These are phyloP conservation scores for Penicillium carneum DNA, from an alignment of 2,329 filamentous ascomycete genomes.

Conservation along the genomic window DNA sequence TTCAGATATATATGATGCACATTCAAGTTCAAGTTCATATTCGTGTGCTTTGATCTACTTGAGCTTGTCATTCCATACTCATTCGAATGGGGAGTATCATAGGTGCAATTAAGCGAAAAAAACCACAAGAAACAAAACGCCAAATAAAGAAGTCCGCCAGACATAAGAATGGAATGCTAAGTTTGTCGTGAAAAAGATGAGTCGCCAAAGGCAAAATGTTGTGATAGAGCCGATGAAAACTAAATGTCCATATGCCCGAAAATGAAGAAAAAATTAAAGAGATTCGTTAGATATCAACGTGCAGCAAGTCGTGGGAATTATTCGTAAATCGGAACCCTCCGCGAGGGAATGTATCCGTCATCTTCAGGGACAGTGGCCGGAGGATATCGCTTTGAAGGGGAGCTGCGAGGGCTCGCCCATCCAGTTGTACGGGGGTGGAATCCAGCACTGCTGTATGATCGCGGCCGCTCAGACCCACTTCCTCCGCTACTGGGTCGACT, in stretches of 20 bases:
- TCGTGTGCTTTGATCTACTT: background rate
- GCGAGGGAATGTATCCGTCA: slow-evolving; percentile 21
- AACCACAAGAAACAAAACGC: background rate
- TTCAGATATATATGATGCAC: background rate
- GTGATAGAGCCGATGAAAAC: background rate
- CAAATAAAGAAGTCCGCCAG: background rate
- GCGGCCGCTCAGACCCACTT: slow-evolving; percentile 35
- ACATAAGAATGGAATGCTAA: background rate
- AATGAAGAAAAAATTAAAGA: background rate
- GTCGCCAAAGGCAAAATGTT: background rate
- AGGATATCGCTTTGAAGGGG: slow-evolving; percentile 32
- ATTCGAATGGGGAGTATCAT: background rate
- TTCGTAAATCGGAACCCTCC: slow-evolving; percentile 32
- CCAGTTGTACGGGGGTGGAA: slow-evolving; percentile 22
- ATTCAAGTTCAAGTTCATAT: background rate
- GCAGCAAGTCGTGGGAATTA: slow-evolving; percentile 13
- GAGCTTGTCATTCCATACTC: background rate
- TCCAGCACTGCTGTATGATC: slow-evolving; percentile 34
- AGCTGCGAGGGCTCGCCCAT: slow-evolving; percentile 32
- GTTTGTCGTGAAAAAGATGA: background rate
- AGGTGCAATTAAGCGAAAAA: background rate
- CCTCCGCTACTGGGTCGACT: slow-evolving; percentile 36
- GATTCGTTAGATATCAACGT: slow-evolving; percentile 5
- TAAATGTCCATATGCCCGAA: background rate
- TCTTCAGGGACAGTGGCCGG: slow-evolving; percentile 29